Percentiles rank a stretch among this genome's conserved stretches.
phyloP scores from a whole-genome alignment of 2,329 filamentous ascomycete species.

The Claviceps africana region DNA sequence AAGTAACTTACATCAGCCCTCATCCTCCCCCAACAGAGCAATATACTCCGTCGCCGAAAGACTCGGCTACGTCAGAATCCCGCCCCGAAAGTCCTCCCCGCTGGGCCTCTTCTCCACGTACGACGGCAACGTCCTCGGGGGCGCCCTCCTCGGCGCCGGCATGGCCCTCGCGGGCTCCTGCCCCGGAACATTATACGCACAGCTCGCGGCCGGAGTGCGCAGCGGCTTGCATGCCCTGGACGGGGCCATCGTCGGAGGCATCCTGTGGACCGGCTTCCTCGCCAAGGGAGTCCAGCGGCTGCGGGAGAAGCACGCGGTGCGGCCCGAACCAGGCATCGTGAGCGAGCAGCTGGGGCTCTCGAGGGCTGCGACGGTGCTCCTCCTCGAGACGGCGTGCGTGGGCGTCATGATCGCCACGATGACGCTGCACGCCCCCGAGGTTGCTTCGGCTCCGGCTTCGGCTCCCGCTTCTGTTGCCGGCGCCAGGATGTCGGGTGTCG shows the following conservation, averaged over 20 bases:
- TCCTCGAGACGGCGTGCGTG: conserved; percentile 29
- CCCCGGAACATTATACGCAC: conserved; percentile 49
- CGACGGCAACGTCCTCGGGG: conserved; percentile 53
- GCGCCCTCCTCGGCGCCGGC: conserved; percentile 46
- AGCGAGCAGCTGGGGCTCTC: conserved; percentile 27
- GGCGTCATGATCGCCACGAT: conserved; percentile 26
- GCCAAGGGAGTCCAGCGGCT: conserved; percentile 19
- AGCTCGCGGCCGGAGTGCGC: conserved; percentile 38
- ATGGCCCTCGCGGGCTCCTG: conserved; percentile 54
- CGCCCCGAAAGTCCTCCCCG: conserved; percentile 35
- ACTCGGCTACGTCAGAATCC: conserved; percentile 27
- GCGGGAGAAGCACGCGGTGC: conserved; percentile 12
- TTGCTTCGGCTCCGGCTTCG: conserved; percentile 13
- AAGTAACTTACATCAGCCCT: not conserved
- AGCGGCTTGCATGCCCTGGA: conserved; percentile 37
- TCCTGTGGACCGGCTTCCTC: conserved; percentile 34
- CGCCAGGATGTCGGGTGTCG: conserved; percentile 25
- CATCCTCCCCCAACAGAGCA: conserved; percentile 22
- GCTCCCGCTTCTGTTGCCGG: conserved; percentile 11
- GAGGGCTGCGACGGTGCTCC: conserved; percentile 21
- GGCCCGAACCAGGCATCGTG: conserved; percentile 20
- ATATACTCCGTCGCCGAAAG: conserved; percentile 32
- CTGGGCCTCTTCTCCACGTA: conserved; percentile 39
- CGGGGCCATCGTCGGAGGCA: conserved; percentile 42
- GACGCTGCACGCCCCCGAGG: conserved; percentile 17